Percentiles rank a stretch among this genome's conserved stretches.
Conservation (phyloP, 2,329 filamentous ascomycete species). For the Pyricularia grisea region DNA sequence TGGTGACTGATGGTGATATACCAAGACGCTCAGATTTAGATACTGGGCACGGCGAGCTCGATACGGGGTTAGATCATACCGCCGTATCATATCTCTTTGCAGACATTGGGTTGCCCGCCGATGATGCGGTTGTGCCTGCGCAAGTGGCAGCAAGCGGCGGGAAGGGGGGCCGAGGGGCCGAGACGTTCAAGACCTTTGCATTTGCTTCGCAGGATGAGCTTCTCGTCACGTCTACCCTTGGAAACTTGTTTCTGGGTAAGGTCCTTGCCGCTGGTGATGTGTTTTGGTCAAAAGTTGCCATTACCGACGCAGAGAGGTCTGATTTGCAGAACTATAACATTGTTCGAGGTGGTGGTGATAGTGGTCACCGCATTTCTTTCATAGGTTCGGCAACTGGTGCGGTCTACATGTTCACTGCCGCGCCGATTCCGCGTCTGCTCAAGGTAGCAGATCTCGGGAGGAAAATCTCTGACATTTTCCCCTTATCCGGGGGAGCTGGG, state of each 20-base stretch:
- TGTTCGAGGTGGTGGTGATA: constrained; percentile 16
- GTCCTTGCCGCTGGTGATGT: constrained; percentile 3
- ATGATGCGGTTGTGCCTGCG: not conserved
- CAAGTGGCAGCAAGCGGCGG: not conserved
- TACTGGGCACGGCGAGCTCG: not conserved
- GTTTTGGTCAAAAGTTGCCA: constrained; percentile 33
- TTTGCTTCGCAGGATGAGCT: constrained; percentile 72
- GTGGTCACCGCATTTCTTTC: constrained; percentile 28
- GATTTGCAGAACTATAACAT: constrained; percentile 39
- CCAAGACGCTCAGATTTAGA: not conserved
- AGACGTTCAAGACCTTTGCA: constrained; percentile 28
- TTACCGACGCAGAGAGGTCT: constrained; percentile 21
- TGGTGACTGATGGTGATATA: not conserved
- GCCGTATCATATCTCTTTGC: constrained; percentile 3
- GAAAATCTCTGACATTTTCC: constrained; percentile 43
- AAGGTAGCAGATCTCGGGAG: constrained; percentile 29
- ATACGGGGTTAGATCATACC: not conserved
- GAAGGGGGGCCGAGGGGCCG: not conserved
- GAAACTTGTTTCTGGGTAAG: constrained; percentile 11
- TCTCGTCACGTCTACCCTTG: constrained; percentile 33
- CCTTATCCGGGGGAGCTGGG: constrained; percentile 5
- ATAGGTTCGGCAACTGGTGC: constrained; percentile 39
- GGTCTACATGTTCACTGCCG: constrained; percentile 32
- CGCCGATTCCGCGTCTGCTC: constrained; percentile 13
- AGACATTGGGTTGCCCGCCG: not conserved